phyloP scores from a whole-genome alignment of 1,284 basidiomycete species.

The Cryptococcus sp. region DNA sequence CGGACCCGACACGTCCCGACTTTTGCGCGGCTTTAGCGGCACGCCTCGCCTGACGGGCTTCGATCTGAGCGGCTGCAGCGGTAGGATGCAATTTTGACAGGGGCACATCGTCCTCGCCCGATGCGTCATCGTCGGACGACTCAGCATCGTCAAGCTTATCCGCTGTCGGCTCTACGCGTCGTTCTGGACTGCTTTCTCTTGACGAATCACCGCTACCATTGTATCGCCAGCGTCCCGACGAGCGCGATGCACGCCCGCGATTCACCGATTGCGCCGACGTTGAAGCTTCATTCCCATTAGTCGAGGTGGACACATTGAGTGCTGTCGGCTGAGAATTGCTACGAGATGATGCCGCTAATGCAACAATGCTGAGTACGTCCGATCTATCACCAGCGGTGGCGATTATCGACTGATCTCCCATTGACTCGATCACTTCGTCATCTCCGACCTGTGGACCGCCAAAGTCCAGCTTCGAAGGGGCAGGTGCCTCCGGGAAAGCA shows the following conservation, averaged over 20 bases:
- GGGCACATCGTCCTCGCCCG: constrained; percentile 45
- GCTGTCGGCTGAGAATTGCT: constrained; percentile 12
- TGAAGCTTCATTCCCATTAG: constrained; percentile 9
- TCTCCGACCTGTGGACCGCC: constrained; percentile 18
- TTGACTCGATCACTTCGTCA: constrained; percentile 5
- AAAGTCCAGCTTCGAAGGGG: constrained; percentile 14
- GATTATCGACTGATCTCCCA: background rate
- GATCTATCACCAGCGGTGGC: background rate
- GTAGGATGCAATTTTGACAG: constrained; percentile 43
- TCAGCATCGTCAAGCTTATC: constrained; percentile 7
- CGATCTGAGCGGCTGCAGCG: constrained; percentile 34
- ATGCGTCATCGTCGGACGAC: constrained; percentile 10
- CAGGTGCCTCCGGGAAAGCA: constrained; percentile 28
- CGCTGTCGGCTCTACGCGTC: background rate
- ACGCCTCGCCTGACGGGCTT: constrained; percentile 16
- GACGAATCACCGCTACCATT: constrained; percentile 12
- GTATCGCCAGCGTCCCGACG: constrained; percentile 3
- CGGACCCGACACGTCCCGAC: background rate
- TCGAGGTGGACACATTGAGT: constrained; percentile 11
- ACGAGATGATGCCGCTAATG: constrained; percentile 13
- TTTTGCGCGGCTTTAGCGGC: constrained; percentile 7
- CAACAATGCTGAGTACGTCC: constrained; percentile 13
- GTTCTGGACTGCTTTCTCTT: constrained; percentile 11
- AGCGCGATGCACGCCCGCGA: background rate
- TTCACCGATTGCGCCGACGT: constrained; percentile 4